Evolutionary conservation across 768 basidiomycete species (phyloP), one percentile per base, ranked within the genome.

Genomic region (Myochromella boudieri): DNA sequence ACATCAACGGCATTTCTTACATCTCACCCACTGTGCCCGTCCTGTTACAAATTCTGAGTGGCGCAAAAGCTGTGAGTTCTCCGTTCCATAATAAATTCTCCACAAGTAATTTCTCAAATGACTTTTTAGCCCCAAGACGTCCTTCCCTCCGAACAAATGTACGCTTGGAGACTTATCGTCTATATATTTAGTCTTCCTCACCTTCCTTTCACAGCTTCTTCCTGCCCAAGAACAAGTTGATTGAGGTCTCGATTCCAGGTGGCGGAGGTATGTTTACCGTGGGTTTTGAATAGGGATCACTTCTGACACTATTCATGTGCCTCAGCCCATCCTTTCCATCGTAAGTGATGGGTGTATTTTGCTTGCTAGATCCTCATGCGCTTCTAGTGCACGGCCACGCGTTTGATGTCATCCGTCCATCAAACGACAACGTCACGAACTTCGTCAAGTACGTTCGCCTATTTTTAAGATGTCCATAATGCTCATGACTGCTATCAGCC

Each of bases 31-130:
- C 68, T 0, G 57, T 74, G 1, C 79, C 80, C 0, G 70, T 79
- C 12, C 69, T 80, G 20, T 71, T 81, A 36, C 78, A 80, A 46
- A 71, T 81, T 28, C 63, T 80, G 21, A 79, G 71, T 37, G 78
- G 78, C 5, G 71, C 72, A 11, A n/a, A 46, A 50, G 56, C 55
- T 20, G 22, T 29, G 9, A 25, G 10, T 20, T 3, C 7, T 11
- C 8, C 25, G 24, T 15, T 31, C n/a, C n/a, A n/a, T n/a, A n/a
- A n/a, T n/a, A n/a, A n/a, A n/a, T n/a, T n/a, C n/a, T n/a, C n/a
- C n/a, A n/a, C n/a, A n/a, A n/a, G n/a, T n/a, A n/a, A n/a, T n/a
- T n/a, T n/a, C n/a, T n/a, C n/a, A n/a, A n/a, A 24, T 6, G 3
- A 11, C 10, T 22, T 31, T 25, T 24, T 37, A 58, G 43, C 71